Percentiles rank a stretch among this genome's conserved stretches.
Conservation (phyloP, 352 stramenopile species). For the Pythium plurisporium region DNA sequence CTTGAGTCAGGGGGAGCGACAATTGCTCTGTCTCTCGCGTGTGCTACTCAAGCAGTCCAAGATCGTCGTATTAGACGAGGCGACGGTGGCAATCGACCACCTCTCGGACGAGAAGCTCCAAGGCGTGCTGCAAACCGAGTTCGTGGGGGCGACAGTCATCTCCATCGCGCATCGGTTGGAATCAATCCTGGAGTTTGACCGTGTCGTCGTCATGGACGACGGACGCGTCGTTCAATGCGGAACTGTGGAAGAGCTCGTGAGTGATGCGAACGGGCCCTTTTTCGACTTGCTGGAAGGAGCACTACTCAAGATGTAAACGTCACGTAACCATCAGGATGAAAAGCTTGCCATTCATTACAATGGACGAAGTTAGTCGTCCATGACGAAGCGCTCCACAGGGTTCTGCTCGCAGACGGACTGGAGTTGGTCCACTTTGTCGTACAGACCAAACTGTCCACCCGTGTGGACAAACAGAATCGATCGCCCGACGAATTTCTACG, state of each 20-base stretch:
- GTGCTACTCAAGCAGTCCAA: slow-evolving; percentile 35
- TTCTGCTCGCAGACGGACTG: slow-evolving; percentile 41
- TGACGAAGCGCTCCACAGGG: slow-evolving; percentile 53
- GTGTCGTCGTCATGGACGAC: slow-evolving; percentile 85
- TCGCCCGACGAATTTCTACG: slow-evolving; percentile 75
- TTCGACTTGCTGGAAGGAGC: slow-evolving; percentile 21
- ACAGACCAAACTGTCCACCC: slow-evolving; percentile 87
- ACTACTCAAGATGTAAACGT: slow-evolving; percentile 10
- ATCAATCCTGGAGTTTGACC: slow-evolving; percentile 90
- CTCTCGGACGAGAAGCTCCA: slow-evolving; percentile 62
- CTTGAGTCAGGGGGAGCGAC: slow-evolving; percentile 89
- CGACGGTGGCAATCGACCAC: slow-evolving; percentile 72
- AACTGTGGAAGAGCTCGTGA: slow-evolving; percentile 15
- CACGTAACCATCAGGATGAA: background rate
- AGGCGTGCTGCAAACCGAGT: slow-evolving; percentile 81
- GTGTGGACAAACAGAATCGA: slow-evolving; percentile 91
- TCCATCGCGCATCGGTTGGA: slow-evolving; percentile 93
- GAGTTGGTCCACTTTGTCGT: slow-evolving; percentile 86
- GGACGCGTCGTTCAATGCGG: slow-evolving; percentile 47
- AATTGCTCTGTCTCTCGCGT: slow-evolving; percentile 47
- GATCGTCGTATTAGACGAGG: slow-evolving; percentile 94
- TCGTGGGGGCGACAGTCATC: slow-evolving; percentile 83
- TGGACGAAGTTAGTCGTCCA: slow-evolving; percentile 33
- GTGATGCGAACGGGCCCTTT: slow-evolving; percentile 16
- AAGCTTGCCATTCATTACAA: too few species aligned